phyloP scores from a whole-genome alignment of 2,329 filamentous ascomycete genomes.

The Exophiala phaeomuriformis region DNA sequence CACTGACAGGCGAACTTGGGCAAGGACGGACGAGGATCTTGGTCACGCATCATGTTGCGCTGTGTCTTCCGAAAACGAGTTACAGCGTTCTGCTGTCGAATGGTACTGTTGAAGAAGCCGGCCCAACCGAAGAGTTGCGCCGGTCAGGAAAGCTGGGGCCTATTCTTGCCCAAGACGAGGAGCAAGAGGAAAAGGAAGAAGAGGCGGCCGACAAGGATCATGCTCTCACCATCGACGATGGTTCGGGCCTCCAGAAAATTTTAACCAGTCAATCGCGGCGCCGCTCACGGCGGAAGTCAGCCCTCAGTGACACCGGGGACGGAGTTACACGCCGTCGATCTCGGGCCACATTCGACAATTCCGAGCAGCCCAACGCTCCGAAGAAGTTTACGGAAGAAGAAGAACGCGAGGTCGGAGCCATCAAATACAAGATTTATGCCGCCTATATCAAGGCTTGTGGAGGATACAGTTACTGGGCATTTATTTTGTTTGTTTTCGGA shows the following conservation, averaged over 20 bases:
- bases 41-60: slow-evolving; percentile 70
- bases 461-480: slow-evolving; percentile 37
- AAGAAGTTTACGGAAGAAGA: slow-evolving; percentile 74
- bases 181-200: slow-evolving; percentile 44
- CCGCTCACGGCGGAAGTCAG: slow-evolving; percentile 16
- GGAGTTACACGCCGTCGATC: slow-evolving; percentile 15
- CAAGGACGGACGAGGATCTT: slow-evolving; percentile 65
- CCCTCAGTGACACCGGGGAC: slow-evolving; percentile 11
- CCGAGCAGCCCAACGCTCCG: slow-evolving; percentile 39
- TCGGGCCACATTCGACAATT: slow-evolving; percentile 18
- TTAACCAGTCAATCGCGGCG: slow-evolving; percentile 26
- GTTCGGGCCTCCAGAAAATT: slow-evolving; percentile 44
- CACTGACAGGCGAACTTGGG: slow-evolving; percentile 63
- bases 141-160: slow-evolving; percentile 37
- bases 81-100: slow-evolving; percentile 68
- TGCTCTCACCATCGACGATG: slow-evolving; percentile 31
- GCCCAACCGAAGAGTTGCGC: slow-evolving; percentile 54
- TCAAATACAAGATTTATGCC: slow-evolving; percentile 60
- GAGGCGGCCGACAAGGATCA: slow-evolving; percentile 32
- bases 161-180: slow-evolving; percentile 35
- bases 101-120: slow-evolving; percentile 58
- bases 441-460: slow-evolving; percentile 62
- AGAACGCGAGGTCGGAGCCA: slow-evolving; percentile 60
- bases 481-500: slow-evolving; percentile 21
- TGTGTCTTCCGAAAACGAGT: slow-evolving; percentile 63